phyloP scores from a whole-genome alignment of 768 basidiomycete genomes.

The Megacollybia marginata region DNA sequence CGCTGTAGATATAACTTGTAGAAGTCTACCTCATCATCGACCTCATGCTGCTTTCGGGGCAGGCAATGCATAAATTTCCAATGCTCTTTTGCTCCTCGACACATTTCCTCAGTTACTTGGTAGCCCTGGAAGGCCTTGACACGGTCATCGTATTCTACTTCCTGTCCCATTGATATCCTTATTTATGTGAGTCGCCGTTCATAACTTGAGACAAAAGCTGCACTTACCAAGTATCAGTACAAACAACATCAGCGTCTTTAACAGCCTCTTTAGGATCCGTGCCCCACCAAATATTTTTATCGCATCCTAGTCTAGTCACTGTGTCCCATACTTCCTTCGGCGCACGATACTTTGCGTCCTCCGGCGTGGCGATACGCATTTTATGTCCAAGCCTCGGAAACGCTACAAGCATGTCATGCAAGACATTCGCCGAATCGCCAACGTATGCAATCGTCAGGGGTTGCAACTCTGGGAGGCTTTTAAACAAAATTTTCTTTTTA shows the following conservation, averaged over 20 bases:
- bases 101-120: too few species aligned
- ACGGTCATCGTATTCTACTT: slow-evolving; percentile 85
- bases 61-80: too few species aligned
- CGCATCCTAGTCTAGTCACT: slow-evolving; percentile 68
- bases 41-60: too few species aligned
- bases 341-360: slow-evolving; percentile 44
- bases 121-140: slow-evolving; percentile 85
- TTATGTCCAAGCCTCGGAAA: slow-evolving; percentile 88
- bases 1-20: too few species aligned
- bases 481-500: slow-evolving; percentile 8
- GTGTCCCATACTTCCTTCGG: slow-evolving; percentile 74
- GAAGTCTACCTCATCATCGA: too few species aligned
- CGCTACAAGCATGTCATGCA: slow-evolving; percentile 96
- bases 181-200: neutral
- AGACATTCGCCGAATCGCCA: slow-evolving; percentile 91
- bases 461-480: slow-evolving; percentile 43
- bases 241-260: slow-evolving; percentile 80
- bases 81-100: too few species aligned
- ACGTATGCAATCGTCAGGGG: slow-evolving; percentile 90
- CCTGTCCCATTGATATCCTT: slow-evolving; percentile 99
- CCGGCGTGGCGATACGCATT: slow-evolving; percentile 78
- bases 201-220: neutral
- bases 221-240: slow-evolving; percentile 92
- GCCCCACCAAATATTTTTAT: slow-evolving; percentile 67
- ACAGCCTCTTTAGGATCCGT: slow-evolving; percentile 83